Evolutionary conservation across 2,329 filamentous ascomycete species (phyloP), one percentile per base, ranked within the genome.

Genomic region (Fusarium sp.): DNA sequence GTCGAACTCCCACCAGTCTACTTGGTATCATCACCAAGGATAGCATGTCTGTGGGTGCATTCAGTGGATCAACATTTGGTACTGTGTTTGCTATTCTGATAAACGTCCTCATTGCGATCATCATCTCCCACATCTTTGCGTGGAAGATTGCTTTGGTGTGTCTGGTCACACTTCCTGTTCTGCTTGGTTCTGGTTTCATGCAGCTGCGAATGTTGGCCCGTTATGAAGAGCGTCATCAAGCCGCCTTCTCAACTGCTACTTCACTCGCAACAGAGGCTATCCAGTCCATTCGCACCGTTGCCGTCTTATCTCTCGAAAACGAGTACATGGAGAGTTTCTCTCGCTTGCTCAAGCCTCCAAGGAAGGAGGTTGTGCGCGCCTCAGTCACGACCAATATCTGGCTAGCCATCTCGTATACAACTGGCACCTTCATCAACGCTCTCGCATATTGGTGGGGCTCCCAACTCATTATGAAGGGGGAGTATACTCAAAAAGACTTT

Each of bases 381-480:
- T 84, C 81, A 23, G 75, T 81, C 72, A 81, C 82, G 58, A 85
- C 85, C 30, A 90, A 88, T 75, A 77, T 89, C 25, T 89, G 86
- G 82, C 83, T 90, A 11, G 87, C 89, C 4, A 81, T 89, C 30
- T 84, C 88, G 18, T 87, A 88, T 75, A 86, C 84, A 64, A 81
- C 86, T 12, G 86, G 88, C 30, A 91, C 90, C 73, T 84, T 92
- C 50, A 86, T 93, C 23, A 92, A 93, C 74, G 89, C 91, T 0
- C 85, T 94, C 48, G 89, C 91, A 2, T 94, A 93, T 78, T 94
- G 91, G 90, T 94, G 91, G 91, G 91, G 91, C 6, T 85, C 90
- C 0, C 90, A 88, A 73, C 88, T 89, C 66, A 91, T 93, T 63
- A 85, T 90, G 57, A 83, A 85, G 39, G 90, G 91, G 7, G 80